These are phyloP conservation scores for Trichoderma gracile DNA, from an alignment of 2,329 filamentous ascomycete species.

Conservation along the genomic window DNA sequence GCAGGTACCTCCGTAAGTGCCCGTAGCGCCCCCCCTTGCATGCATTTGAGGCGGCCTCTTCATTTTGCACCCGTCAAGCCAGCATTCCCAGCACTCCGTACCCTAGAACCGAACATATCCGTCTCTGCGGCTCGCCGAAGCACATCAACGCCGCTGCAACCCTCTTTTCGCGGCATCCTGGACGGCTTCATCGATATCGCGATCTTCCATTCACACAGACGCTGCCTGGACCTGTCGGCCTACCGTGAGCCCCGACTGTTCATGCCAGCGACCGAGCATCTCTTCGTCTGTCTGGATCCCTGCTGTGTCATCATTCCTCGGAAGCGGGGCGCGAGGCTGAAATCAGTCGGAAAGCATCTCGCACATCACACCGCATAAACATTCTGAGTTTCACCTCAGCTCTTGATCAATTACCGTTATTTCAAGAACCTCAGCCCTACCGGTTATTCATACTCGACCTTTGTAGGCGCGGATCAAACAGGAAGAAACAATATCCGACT, in stretches of 20 bases:
- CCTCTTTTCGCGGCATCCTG: background rate
- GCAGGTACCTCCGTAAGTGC: conserved; percentile 15
- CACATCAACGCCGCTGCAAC: background rate
- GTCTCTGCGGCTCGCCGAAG: conserved; percentile 1
- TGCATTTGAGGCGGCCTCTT: conserved; percentile 7
- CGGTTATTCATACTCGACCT: too few species aligned
- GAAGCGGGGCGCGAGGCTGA: conserved; percentile 22
- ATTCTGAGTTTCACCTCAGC: background rate
- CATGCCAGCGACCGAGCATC: background rate
- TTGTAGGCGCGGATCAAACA: background rate
- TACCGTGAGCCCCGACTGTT: background rate
- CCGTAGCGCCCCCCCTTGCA: conserved; percentile 13
- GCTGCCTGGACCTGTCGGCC: background rate
- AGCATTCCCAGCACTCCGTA: background rate
- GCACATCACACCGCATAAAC: conserved; percentile 20
- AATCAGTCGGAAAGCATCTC: conserved; percentile 7
- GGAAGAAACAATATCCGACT: too few species aligned
- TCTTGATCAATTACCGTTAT: background rate
- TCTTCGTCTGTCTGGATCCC: background rate
- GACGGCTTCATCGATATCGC: background rate
- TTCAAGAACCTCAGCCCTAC: background rate
- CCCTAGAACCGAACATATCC: conserved; percentile 23
- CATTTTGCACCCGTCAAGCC: conserved; percentile 14
- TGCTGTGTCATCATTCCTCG: conserved; percentile 7
- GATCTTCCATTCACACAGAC: too few species aligned